Evolutionary conservation across 345 rosid species (phyloP).

Genomic region (Eucalyptus regnans): DNA sequence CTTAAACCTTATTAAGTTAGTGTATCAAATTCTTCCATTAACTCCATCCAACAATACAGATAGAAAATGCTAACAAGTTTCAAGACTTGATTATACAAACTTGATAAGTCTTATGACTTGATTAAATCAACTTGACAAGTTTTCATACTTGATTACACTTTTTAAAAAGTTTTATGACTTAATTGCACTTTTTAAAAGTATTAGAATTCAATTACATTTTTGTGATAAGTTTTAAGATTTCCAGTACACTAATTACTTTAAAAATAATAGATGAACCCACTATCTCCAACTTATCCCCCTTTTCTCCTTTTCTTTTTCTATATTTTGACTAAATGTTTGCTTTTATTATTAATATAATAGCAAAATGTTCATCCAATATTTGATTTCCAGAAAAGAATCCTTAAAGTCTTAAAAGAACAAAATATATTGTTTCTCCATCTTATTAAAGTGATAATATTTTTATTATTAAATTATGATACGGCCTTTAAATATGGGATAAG

Average conservation of each 20-base stretch:
- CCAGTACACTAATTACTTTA: not conserved
- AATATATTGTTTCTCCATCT: not conserved
- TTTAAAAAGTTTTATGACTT: too few relatives aligned
- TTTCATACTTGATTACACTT: not conserved
- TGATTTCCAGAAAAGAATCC: not conserved
- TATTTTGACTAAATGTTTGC: too few relatives aligned
- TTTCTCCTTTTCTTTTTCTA: not conserved
- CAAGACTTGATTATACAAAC: not conserved
- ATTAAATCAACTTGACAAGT: too few relatives aligned
- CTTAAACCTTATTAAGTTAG: not conserved
- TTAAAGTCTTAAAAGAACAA: not conserved
- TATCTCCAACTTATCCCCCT: not conserved
- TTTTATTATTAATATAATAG: not conserved
- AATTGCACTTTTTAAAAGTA: not conserved
- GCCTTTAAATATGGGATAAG: not conserved
- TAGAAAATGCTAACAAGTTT: not conserved
- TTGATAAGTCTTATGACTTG: not conserved
- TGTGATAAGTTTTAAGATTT: not conserved
- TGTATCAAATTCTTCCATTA: not conserved
- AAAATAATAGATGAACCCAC: not conserved
- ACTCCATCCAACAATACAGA: not conserved
- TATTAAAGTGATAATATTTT: not conserved
- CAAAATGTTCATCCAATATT: not conserved
- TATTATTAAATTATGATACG: too few relatives aligned
- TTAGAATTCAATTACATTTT: too few relatives aligned